Evolutionary conservation across 1,139 yeast genomes (phyloP).

Genomic region (Geotrichum reessii): DNA sequence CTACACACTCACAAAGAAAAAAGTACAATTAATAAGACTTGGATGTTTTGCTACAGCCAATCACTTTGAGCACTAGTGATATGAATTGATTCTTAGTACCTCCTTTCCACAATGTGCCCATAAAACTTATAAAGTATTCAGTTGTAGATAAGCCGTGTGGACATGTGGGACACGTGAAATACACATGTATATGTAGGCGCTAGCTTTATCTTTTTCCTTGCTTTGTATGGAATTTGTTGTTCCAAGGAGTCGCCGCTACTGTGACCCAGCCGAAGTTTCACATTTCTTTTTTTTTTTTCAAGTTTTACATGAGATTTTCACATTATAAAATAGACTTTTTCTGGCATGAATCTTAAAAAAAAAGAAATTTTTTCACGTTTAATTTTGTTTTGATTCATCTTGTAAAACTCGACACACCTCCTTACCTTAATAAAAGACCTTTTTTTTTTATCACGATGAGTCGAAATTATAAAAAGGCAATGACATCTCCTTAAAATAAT

Average conservation of each 20-base stretch:
- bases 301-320: neutral
- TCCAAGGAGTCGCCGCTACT: too few relatives aligned
- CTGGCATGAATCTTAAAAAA: too few relatives aligned
- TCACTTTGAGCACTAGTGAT: too few relatives aligned
- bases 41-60: too few relatives aligned
- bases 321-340: neutral
- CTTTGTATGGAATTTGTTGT: too few relatives aligned
- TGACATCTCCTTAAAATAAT: neutral
- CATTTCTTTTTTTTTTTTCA: neutral
- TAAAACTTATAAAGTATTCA: neutral
- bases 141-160: neutral
- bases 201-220: too few relatives aligned
- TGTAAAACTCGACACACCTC: neutral
- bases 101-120: neutral
- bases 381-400: neutral
- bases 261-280: too few relatives aligned
- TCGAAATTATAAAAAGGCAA: neutral
- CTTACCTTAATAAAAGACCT: neutral
- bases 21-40: too few relatives aligned
- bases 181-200: neutral
- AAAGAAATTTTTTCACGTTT: neutral
- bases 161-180: neutral
- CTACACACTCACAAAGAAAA: too few relatives aligned
- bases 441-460: neutral
- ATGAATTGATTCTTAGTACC: too few relatives aligned